A percentile compares a stretch with the other conserved stretches of the same genome.
Conservation (phyloP, 75 land plant genomes). For the Picea glauca region DNA sequence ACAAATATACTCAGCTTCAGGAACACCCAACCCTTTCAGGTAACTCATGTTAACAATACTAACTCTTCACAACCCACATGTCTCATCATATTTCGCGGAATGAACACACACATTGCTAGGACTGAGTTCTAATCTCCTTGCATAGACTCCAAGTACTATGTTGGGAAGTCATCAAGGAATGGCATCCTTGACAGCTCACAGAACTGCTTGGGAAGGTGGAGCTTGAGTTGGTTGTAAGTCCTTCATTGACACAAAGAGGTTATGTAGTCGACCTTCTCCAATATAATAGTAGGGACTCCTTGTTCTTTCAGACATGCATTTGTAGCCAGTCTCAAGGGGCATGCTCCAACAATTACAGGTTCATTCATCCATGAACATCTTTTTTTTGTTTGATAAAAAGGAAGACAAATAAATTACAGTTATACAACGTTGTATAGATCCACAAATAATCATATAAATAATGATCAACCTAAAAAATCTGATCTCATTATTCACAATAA, state of each 20-base stretch:
- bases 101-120: conserved; percentile 56
- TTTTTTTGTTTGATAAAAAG: neutral
- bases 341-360: conserved; percentile 69
- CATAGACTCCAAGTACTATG: conserved; percentile 65
- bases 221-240: conserved; percentile 58
- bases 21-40: neutral
- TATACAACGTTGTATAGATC: too few relatives aligned
- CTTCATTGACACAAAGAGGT: conserved; percentile 59
- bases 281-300: conserved; percentile 40
- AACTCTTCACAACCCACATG: conserved; percentile 51
- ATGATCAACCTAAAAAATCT: too few relatives aligned
- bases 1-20: conserved; percentile 37
- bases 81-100: conserved; percentile 51
- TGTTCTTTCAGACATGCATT: conserved; percentile 40
- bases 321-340: conserved; percentile 57
- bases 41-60: conserved; percentile 8
- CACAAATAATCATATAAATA: too few relatives aligned
- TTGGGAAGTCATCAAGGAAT: conserved; percentile 28
- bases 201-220: conserved; percentile 60
- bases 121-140: conserved; percentile 34
- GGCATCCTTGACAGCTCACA: conserved; percentile 46
- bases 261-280: conserved; percentile 51
- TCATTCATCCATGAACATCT: conserved; percentile 43
- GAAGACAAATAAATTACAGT: too few relatives aligned
- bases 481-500: too few relatives aligned